Percentiles rank a stretch among this genome's conserved stretches.
phyloP scores from a whole-genome alignment of 2,329 filamentous ascomycete genomes.

The Pestalotiopsis sp. region DNA sequence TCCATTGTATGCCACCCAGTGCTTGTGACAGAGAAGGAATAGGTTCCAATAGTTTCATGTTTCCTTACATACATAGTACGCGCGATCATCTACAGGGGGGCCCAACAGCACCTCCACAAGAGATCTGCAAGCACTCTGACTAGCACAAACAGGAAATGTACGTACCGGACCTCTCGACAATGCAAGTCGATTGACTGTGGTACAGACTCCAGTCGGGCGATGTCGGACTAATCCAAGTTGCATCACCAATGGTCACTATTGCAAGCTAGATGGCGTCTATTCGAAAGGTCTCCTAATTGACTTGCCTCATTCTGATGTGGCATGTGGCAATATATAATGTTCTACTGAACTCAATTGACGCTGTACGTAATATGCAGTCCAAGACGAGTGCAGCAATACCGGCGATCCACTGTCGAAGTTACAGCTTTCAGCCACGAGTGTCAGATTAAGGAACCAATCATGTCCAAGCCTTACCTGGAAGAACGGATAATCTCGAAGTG shows the following conservation, averaged over 20 bases:
- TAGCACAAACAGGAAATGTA: background rate
- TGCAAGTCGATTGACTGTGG: background rate
- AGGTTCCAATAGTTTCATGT: background rate
- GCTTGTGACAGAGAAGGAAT: background rate
- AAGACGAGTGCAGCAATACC: too few species aligned
- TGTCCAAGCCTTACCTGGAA: too few species aligned
- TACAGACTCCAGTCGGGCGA: conserved; percentile 11
- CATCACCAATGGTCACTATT: background rate
- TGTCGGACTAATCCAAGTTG: conserved; percentile 1
- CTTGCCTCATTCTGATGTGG: too few species aligned
- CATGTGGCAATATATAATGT: too few species aligned
- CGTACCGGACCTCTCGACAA: background rate
- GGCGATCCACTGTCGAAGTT: too few species aligned
- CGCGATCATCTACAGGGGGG: background rate
- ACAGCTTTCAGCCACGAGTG: too few species aligned
- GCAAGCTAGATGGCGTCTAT: background rate
- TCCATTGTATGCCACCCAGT: background rate
- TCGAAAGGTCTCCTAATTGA: too few species aligned
- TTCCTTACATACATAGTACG: background rate
- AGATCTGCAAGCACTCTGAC: conserved; percentile 1
- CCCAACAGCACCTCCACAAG: background rate
- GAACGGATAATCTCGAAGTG: too few species aligned
- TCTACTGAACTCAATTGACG: too few species aligned
- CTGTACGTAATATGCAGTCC: too few species aligned
- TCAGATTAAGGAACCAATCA: too few species aligned